phyloP scores from a whole-genome alignment of 768 basidiomycete genomes.

The Cyclocybe cylindracea region DNA sequence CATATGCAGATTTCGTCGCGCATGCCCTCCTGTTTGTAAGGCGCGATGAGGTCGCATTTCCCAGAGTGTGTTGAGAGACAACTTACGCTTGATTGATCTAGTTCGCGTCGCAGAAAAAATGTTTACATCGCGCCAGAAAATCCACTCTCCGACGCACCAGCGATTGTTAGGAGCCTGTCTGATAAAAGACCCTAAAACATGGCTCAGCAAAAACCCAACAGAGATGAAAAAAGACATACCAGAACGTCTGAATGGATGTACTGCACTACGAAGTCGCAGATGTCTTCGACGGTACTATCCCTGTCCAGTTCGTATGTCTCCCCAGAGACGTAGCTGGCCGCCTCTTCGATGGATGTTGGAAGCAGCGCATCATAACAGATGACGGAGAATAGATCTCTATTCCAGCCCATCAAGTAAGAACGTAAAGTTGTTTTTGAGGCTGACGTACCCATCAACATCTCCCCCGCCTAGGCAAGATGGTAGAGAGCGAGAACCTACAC shows the following conservation, averaged over 20 bases:
- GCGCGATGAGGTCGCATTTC: background rate
- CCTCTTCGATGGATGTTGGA: conserved; percentile 46
- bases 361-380: conserved; percentile 57
- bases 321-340: conserved; percentile 52
- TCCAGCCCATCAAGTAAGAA: background rate
- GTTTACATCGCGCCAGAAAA: background rate
- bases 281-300: conserved; percentile 63
- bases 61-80: background rate
- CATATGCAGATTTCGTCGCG: conserved; percentile 54
- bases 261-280: conserved; percentile 80
- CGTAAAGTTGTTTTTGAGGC: background rate
- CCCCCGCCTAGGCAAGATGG: conserved; percentile 74
- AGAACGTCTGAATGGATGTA: conserved; percentile 84
- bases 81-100: conserved; percentile 72
- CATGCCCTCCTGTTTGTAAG: conserved; percentile 53
- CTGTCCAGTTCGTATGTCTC: conserved; percentile 40
- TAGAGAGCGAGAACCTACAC: conserved; percentile 57
- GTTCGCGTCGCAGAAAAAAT: background rate
- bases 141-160: conserved; percentile 43
- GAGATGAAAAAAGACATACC: conserved; percentile 39
- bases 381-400: conserved; percentile 67
- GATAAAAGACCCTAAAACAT: conserved; percentile 63
- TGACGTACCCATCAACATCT: conserved; percentile 73
- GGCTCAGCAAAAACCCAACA: background rate
- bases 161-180: conserved; percentile 67